A percentile compares a stretch with the other conserved stretches of the same genome.
Evolutionary conservation across 2,329 filamentous ascomycete genomes (phyloP).

Genomic region (Dactylellina leptospora): DNA sequence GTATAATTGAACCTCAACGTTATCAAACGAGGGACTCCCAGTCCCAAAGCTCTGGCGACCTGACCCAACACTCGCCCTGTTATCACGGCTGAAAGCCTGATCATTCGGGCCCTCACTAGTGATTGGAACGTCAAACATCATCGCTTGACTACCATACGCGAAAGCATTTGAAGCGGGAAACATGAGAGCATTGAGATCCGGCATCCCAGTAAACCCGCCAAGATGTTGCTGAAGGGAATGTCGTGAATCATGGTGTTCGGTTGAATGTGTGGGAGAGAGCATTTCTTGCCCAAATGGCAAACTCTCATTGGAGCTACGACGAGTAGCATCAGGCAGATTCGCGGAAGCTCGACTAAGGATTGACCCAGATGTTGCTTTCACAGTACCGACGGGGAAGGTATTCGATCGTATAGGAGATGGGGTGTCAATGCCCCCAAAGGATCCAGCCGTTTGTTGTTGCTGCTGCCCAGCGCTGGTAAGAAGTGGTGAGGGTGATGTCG

Average conservation of each 20-base stretch:
- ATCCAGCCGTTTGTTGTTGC: slow-evolving; percentile 56
- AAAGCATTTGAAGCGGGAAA: slow-evolving; percentile 81
- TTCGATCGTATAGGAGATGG: slow-evolving; percentile 56
- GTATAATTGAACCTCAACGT: slow-evolving; percentile 77
- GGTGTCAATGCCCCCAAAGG: slow-evolving; percentile 56
- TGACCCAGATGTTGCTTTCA: slow-evolving; percentile 54
- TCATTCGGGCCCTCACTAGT: slow-evolving; percentile 12
- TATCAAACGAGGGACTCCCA: slow-evolving; percentile 68
- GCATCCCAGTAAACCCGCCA: slow-evolving; percentile 63
- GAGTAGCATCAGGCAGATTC: slow-evolving; percentile 56
- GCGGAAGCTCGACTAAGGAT: slow-evolving; percentile 21
- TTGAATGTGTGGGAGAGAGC: slow-evolving; percentile 54
- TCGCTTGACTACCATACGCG: slow-evolving; percentile 75
- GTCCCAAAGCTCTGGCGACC: slow-evolving; percentile 60
- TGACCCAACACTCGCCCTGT: slow-evolving; percentile 55
- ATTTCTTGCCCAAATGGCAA: slow-evolving; percentile 49
- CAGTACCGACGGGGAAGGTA: slow-evolving; percentile 54
- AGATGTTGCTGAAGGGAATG: slow-evolving; percentile 59
- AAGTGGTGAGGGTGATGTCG: slow-evolving; percentile 63
- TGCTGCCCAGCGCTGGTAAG: slow-evolving; percentile 59
- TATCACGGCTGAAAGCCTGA: slow-evolving; percentile 60
- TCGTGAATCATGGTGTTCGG: slow-evolving; percentile 18
- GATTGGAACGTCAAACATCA: slow-evolving; percentile 63
- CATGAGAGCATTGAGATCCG: slow-evolving; percentile 80
- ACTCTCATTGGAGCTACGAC: slow-evolving; percentile 56